These are phyloP conservation scores for Hypoxylon sp. DNA, from an alignment of 2,329 filamentous ascomycete genomes.

Conservation along the genomic window DNA sequence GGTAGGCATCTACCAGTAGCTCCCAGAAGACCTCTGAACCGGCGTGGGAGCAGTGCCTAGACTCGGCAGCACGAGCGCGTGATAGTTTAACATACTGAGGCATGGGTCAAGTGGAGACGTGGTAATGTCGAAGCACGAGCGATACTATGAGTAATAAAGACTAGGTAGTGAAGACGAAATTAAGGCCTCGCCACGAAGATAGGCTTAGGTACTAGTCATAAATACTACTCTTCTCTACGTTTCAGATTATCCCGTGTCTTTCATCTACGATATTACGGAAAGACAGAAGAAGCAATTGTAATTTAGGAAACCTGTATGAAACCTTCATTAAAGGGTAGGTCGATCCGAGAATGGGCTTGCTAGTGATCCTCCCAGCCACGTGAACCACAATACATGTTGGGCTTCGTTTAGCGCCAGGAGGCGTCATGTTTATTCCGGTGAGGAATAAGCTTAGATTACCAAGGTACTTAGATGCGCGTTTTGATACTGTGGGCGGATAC, in stretches of 20 bases:
- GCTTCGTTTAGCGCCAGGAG: constrained; percentile 18
- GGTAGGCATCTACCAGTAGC: neutral
- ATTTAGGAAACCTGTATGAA: constrained; percentile 20
- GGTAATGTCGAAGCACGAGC: constrained; percentile 14
- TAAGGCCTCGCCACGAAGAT: constrained; percentile 28
- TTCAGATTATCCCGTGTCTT: constrained; percentile 24
- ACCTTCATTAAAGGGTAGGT: constrained; percentile 26
- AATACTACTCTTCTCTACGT: constrained; percentile 32
- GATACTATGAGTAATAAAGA: constrained; percentile 13
- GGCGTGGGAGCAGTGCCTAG: neutral
- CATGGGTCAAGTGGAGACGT: constrained; percentile 10
- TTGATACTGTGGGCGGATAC: constrained; percentile 38
- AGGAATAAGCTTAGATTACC: constrained; percentile 10
- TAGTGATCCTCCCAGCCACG: constrained; percentile 42
- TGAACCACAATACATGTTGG: constrained; percentile 42
- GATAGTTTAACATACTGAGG: constrained; percentile 7
- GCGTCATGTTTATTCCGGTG: constrained; percentile 31
- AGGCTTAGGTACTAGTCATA: constrained; percentile 33
- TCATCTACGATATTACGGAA: constrained; percentile 17
- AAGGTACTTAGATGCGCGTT: neutral
- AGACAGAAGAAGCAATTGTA: constrained; percentile 37
- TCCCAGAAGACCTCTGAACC: constrained; percentile 1
- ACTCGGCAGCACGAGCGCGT: constrained; percentile 17
- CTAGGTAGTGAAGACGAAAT: constrained; percentile 18
- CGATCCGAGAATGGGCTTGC: constrained; percentile 35